phyloP scores from a whole-genome alignment of 2,329 filamentous ascomycete genomes.

The Nectriaceae sp. region DNA sequence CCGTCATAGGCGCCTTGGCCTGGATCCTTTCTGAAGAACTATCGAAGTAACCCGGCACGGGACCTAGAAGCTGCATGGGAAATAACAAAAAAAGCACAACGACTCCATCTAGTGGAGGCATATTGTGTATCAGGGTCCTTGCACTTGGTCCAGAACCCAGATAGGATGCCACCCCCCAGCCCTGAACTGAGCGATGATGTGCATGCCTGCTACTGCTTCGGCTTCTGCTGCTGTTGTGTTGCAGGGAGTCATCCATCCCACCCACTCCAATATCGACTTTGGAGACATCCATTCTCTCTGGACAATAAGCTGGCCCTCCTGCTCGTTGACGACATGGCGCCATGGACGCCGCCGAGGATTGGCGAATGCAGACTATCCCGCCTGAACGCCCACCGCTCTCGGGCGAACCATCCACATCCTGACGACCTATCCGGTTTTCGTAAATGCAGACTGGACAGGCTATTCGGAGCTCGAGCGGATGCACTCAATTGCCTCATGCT shows the following conservation, averaged over 20 bases:
- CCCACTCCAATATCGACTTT: constrained; percentile 7
- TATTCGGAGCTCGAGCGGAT: constrained; percentile 17
- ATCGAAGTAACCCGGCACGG: not conserved
- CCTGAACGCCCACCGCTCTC: constrained; percentile 17
- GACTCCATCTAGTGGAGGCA: not conserved
- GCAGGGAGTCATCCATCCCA: constrained; percentile 16
- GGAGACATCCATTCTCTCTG: constrained; percentile 19
- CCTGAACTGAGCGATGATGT: constrained; percentile 27
- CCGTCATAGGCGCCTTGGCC: not conserved
- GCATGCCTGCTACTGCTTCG: constrained; percentile 27
- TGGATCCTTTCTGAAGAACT: not conserved
- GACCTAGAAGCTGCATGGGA: not conserved
- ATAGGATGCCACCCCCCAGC: constrained; percentile 12
- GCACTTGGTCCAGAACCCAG: not conserved
- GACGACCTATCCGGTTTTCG: constrained; percentile 7
- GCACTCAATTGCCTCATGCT: constrained; percentile 13
- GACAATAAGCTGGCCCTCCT: constrained; percentile 20
- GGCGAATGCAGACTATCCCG: constrained; percentile 8
- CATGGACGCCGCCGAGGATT: constrained; percentile 15
- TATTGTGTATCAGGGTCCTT: not conserved
- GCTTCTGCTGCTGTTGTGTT: constrained; percentile 28
- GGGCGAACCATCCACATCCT: constrained; percentile 19
- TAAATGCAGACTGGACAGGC: not conserved
- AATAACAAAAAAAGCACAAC: not conserved
- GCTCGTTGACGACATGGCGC: constrained; percentile 24